Evolutionary conservation across 169 alveolate species (phyloP).

Genomic region (Cryptosporidium viatorum): DNA sequence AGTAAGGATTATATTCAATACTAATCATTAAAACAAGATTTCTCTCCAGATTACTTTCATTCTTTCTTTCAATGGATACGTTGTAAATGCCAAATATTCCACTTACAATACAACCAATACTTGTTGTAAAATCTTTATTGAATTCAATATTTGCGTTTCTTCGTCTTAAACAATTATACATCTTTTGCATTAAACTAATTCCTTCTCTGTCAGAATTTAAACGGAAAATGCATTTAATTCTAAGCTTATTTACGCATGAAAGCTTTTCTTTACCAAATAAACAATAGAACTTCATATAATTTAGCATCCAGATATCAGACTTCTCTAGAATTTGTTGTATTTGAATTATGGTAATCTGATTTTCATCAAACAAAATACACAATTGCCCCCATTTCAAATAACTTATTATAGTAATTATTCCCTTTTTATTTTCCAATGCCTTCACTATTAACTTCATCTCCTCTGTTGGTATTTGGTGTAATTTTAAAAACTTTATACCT

Average conservation of each 20-base stretch:
- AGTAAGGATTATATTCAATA: constrained; percentile 56
- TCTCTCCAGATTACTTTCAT: neutral
- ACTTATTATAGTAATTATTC: constrained; percentile 39
- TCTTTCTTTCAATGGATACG: constrained; percentile 12
- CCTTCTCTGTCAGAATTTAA: constrained; percentile 23
- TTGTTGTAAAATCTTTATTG: constrained; percentile 17
- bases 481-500: constrained; percentile 4
- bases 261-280: constrained; percentile 47
- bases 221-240: constrained; percentile 4
- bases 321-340: constrained; percentile 15
- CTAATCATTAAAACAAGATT: constrained; percentile 12
- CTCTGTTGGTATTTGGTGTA: constrained; percentile 3
- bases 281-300: constrained; percentile 38
- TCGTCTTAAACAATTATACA: constrained; percentile 1
- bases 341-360: constrained; percentile 7
- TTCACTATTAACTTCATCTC: constrained; percentile 29
- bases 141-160: constrained; percentile 12
- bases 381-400: constrained; percentile 50
- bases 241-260: constrained; percentile 17
- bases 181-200: neutral
- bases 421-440: constrained; percentile 21
- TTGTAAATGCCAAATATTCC: constrained; percentile 63
- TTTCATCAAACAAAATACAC: constrained; percentile 55
- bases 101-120: constrained; percentile 16
- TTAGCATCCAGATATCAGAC: constrained; percentile 16